A percentile compares a stretch with the other conserved stretches of the same genome.
Conservation (phyloP, 2,329 filamentous ascomycete genomes). For the Colletotrichum zoysiae region DNA sequence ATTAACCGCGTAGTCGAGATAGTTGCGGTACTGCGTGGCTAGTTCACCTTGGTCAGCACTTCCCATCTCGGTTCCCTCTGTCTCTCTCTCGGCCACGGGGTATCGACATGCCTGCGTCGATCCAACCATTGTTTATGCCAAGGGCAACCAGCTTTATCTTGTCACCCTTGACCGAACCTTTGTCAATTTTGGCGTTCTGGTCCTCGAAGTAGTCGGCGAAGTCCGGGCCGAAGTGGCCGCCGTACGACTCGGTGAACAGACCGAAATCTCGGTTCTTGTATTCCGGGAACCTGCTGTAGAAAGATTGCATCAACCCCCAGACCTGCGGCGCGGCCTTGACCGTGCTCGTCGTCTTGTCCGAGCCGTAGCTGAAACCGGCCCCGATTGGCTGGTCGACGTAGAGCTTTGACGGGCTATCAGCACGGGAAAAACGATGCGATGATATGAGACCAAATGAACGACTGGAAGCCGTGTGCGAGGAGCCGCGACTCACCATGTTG, state of each 20-base stretch:
- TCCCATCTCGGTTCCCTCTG: too few relatives aligned
- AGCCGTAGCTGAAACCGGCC: conserved; percentile 49
- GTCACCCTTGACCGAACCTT: conserved; percentile 55
- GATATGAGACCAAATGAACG: conserved; percentile 52
- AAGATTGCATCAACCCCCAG: conserved; percentile 71
- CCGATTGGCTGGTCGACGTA: conserved; percentile 45
- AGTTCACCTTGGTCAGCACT: neutral
- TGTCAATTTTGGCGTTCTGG: conserved; percentile 66
- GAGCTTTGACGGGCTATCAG: conserved; percentile 35
- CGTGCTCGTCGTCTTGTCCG: conserved; percentile 54
- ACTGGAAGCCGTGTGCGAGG: neutral
- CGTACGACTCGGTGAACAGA: conserved; percentile 67
- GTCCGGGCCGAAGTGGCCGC: conserved; percentile 70
- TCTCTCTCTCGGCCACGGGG: neutral
- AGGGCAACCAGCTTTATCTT: conserved; percentile 64
- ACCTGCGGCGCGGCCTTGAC: conserved; percentile 61
- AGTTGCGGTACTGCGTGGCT: conserved; percentile 54
- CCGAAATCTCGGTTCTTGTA: conserved; percentile 71
- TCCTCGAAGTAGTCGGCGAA: conserved; percentile 67
- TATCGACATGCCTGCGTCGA: conserved; percentile 53
- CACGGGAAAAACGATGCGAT: conserved; percentile 10
- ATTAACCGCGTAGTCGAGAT: conserved; percentile 59
- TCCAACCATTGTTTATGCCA: conserved; percentile 70
- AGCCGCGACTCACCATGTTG: conserved; percentile 51
- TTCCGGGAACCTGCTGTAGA: conserved; percentile 72